Conservation (phyloP, 23 red algal genomes). For the Chondrus crispus region DNA sequence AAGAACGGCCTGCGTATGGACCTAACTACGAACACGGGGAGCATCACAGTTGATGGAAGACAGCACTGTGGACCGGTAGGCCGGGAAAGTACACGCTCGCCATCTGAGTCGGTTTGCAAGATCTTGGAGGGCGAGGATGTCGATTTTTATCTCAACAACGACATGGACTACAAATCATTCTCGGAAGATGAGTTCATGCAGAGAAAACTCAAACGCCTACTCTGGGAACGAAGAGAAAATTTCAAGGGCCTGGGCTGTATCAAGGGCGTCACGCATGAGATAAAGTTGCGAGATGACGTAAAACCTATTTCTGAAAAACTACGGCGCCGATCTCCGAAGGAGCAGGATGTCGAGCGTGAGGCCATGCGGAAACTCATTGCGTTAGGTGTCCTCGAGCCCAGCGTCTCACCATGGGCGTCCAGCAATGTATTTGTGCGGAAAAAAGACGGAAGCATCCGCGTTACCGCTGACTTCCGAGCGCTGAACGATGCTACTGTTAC, state of each 20-base stretch:
- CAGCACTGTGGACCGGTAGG: too few species aligned
- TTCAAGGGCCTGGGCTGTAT: conserved; percentile 13
- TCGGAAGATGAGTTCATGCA: neutral
- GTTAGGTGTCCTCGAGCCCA: conserved; percentile 4
- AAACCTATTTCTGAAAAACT: neutral
- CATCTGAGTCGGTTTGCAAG: neutral
- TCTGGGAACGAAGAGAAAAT: neutral
- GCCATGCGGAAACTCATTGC: neutral
- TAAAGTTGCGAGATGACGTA: neutral
- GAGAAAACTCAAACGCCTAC: neutral
- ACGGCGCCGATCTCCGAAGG: neutral
- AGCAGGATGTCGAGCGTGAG: neutral
- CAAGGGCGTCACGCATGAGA: neutral
- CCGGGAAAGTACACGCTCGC: too few species aligned
- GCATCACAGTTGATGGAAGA: too few species aligned
- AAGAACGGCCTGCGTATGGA: neutral
- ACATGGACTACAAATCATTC: neutral
- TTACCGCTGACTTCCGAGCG: conserved; percentile 33
- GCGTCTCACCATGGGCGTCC: neutral
- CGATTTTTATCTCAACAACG: neutral
- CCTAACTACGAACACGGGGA: neutral
- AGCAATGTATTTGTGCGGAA: conserved; percentile 31
- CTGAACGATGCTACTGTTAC: conserved; percentile 15
- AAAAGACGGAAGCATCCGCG: neutral
- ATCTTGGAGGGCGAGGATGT: neutral